Evolutionary conservation across 2,329 filamentous ascomycete species (phyloP), one percentile per base, ranked within the genome.

Genomic region (Pseudogymnoascus sp.): DNA sequence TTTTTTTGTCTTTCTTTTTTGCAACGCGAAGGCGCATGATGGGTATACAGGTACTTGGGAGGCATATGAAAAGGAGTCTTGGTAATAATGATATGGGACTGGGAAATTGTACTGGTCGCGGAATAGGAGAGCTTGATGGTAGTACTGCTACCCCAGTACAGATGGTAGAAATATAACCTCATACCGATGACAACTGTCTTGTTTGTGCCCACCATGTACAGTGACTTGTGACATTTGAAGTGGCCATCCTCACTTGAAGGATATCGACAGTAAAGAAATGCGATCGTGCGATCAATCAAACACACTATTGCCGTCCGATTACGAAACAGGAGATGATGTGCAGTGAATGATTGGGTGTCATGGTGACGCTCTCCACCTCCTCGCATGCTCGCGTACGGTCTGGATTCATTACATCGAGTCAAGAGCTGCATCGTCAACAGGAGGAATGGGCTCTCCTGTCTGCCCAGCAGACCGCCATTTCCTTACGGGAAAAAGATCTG

Each of bases 61-160:
- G 10, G 50, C 50, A 56, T 56, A 56, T 56, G 50, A 56, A 56
- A 56, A 33, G 50, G 50, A 56, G 50, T 56, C 28, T 56, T 56
- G 28, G 50, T 56, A 56, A 56, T 56, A 56, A 56, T 56, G 50
- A 33, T 56, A 56, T 35, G 50, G 50, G 50, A 33, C n/a, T 56
- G 28, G 50, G 28, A 33, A 33, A 19, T 56, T 33, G 50, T 56
- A 56, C 26, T 56, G 50, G 50, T 56, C 16, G 50, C n/a, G 10
- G n/a, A 12, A 19, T 56, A 56, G 50, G 28, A 56, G 28, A 33
- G 28, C 50, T 22, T 56, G 28, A 33, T 56, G 50, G 50, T 56
- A 56, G 50, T 14, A 56, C 50, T 22, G 6, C 50, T 56, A 35
- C 50, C 28, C 10, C 10, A 56, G 50, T 33, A 35, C 50, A 56